These are phyloP conservation scores for Pyrenophora tritici-repentis DNA, from an alignment of 2,329 filamentous ascomycete genomes.

Conservation along the genomic window DNA sequence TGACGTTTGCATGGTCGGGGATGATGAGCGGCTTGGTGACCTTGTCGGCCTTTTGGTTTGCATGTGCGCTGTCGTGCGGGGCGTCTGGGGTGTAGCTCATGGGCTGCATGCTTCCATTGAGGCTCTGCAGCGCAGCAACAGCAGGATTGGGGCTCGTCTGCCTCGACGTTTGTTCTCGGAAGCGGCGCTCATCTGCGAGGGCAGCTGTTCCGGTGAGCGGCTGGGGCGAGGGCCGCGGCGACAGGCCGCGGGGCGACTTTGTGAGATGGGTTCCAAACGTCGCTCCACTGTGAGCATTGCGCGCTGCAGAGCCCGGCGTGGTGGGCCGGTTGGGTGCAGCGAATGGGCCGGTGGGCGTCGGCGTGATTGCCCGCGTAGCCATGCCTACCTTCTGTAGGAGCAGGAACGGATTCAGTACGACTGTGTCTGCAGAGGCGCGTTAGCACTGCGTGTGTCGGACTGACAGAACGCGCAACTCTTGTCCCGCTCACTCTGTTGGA, in stretches of 20 bases:
- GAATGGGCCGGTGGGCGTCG: constrained; percentile 49
- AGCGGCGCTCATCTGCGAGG: constrained; percentile 54
- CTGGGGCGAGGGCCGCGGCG: constrained; percentile 48
- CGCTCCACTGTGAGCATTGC: constrained; percentile 33
- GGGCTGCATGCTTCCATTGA: constrained; percentile 48
- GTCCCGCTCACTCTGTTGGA: not conserved
- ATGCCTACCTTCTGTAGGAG: constrained; percentile 31
- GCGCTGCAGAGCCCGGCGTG: constrained; percentile 46
- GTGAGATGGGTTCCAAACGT: constrained; percentile 48
- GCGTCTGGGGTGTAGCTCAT: constrained; percentile 47
- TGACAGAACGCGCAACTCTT: not conserved
- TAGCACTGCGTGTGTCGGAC: constrained; percentile 9
- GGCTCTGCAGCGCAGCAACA: constrained; percentile 50
- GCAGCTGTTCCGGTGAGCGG: constrained; percentile 56
- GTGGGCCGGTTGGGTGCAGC: constrained; percentile 46
- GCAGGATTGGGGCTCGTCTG: constrained; percentile 57
- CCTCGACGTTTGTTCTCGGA: constrained; percentile 49
- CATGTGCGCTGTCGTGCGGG: constrained; percentile 49
- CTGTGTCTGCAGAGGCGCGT: constrained; percentile 14
- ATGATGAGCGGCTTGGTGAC: constrained; percentile 56
- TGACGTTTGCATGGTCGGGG: constrained; percentile 48
- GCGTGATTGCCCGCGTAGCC: constrained; percentile 53
- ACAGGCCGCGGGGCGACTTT: constrained; percentile 50
- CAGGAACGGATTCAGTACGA: not conserved
- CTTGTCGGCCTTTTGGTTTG: constrained; percentile 56